Base-by-base conservation (phyloP, 176 grass and related monocot species). In the Phoenix roebelenii region DNA sequence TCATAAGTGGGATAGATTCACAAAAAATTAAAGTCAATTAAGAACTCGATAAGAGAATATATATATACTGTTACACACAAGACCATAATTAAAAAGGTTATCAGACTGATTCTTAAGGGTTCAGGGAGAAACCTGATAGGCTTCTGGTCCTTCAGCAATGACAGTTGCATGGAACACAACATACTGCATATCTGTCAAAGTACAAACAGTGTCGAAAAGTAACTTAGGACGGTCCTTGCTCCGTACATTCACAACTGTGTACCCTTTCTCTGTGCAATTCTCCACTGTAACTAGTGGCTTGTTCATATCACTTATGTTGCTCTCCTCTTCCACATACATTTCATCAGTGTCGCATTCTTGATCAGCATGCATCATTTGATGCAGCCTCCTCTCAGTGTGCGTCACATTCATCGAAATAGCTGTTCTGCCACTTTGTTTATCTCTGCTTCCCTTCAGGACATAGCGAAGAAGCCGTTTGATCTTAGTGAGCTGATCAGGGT, bases 151-250 rank as follows among this genome's bases (percentile, higher is more conserved):
- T 64, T 96, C 86, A 44, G 86, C 77, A 52, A 82, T 82, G 28
- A 91, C 87, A 57, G 84, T 88, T 28, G 78, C 93, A 59, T 97
- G 93, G 82, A 80, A 97, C 1, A 97, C 87, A 3, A 97, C 80
- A 74, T 83, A 97, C 29, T 83, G 78, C 87, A 97, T 78, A 60
- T 97, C 87, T 3, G 87, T 97, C 26, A 97, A 73, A 10, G 86
- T 96, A 75, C 86, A 96, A 60, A 96, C 87, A 3, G 86, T 87
- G 67, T 96, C 91, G 24, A 96, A 96, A 22, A 96, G 68, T 53
- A 96, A 68, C 77, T 96, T 96, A 15, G 80, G 20, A 7, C 86
- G 69, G 72, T 96, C 91, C 10, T 80, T 62, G 76, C 91, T 87
- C 51, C 69, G 76, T 6, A 90, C 71, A 72, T 87, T 87, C 56